Conservation (phyloP, 768 basidiomycete species). For the Boletus pseudo-olivaceus region DNA sequence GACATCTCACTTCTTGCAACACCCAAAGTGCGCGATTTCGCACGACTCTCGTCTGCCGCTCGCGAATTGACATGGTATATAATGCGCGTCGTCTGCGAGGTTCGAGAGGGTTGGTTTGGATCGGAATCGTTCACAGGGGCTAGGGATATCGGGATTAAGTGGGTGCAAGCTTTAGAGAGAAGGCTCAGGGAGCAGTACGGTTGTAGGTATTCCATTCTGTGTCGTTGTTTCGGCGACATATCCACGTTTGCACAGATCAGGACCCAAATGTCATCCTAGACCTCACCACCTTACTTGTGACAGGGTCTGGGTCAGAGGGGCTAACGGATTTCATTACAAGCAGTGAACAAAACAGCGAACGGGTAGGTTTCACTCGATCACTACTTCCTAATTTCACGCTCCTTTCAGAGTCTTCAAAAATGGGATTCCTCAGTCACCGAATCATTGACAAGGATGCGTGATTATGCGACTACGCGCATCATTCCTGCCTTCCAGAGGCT, state of each 20-base stretch:
- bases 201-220: conserved; percentile 41
- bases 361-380: conserved; percentile 44
- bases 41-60: conserved; percentile 62
- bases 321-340: conserved; percentile 74
- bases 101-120: conserved; percentile 72
- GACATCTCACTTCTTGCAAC: conserved; percentile 55
- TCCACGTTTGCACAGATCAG: conserved; percentile 41
- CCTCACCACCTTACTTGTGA: conserved; percentile 64
- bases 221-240: conserved; percentile 7
- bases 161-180: conserved; percentile 62
- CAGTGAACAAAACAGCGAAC: conserved; percentile 76
- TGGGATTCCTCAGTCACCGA: conserved; percentile 78
- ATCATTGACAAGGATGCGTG: conserved; percentile 67
- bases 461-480: conserved; percentile 66
- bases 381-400: conserved; percentile 18
- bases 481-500: conserved; percentile 75
- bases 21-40: conserved; percentile 62
- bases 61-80: conserved; percentile 72
- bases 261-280: conserved; percentile 65
- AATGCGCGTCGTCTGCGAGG: conserved; percentile 67
- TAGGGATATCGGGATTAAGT: conserved; percentile 67
- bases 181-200: conserved; percentile 66
- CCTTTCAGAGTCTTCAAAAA: conserved; percentile 66
- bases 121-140: conserved; percentile 63
- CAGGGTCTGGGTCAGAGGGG: conserved; percentile 68